Evolutionary conservation across 1,284 basidiomycete genomes (phyloP).

Genomic region (Hymenochaete sp.): DNA sequence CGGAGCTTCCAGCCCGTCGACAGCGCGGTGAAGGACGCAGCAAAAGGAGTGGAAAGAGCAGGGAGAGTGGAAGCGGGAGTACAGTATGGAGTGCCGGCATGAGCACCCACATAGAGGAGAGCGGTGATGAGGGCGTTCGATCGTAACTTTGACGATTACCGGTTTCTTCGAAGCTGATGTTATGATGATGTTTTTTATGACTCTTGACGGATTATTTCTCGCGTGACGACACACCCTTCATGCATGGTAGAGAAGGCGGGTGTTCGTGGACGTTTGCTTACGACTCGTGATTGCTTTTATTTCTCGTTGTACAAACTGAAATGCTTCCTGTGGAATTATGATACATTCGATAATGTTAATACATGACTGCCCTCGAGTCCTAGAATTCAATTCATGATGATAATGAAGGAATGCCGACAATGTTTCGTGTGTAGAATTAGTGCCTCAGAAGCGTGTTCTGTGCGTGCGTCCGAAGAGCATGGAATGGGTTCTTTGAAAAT

Average conservation of each 20-base stretch:
- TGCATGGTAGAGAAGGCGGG: too few relatives aligned
- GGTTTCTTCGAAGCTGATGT: constrained; percentile 5
- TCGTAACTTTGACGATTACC: too few relatives aligned
- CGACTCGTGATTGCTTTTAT: too few relatives aligned
- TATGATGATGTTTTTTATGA: constrained; percentile 15
- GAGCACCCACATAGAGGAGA: constrained; percentile 48
- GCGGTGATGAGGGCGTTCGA: constrained; percentile 12
- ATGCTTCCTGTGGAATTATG: too few relatives aligned
- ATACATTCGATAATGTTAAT: too few relatives aligned
- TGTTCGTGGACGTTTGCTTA: too few relatives aligned
- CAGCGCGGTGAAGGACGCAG: constrained; percentile 41
- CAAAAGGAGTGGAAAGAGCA: constrained; percentile 43
- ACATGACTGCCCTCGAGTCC: too few relatives aligned
- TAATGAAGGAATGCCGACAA: too few relatives aligned
- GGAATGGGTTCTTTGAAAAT: constrained; percentile 65
- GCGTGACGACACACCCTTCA: too few relatives aligned
- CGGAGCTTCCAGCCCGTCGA: constrained; percentile 52
- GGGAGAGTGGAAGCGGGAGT: constrained; percentile 57
- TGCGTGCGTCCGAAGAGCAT: constrained; percentile 71
- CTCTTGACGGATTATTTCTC: constrained; percentile 4
- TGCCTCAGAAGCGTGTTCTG: constrained; percentile 67
- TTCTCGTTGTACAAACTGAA: too few relatives aligned
- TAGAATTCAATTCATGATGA: too few relatives aligned
- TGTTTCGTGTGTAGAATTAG: too few relatives aligned
- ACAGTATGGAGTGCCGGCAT: constrained; percentile 80